Percentiles rank a stretch among this genome's conserved stretches.
phyloP scores from a whole-genome alignment of 1,139 yeast genomes.

The Magnusiomyces ingens region DNA sequence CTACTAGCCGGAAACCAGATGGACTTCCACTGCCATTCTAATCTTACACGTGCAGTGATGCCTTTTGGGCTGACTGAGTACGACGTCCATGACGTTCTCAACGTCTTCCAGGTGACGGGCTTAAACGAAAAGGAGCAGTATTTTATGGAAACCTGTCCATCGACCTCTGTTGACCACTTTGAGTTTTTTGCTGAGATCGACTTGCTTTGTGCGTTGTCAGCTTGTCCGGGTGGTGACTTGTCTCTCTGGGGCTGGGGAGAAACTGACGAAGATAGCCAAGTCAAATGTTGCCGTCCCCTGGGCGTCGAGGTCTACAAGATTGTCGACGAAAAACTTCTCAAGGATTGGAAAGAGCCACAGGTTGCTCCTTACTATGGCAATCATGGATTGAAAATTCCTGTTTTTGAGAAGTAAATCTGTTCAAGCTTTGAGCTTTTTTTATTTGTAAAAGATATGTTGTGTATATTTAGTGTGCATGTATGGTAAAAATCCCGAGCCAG shows the following conservation, averaged over 20 bases:
- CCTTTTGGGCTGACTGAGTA: slow-evolving; percentile 57
- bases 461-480: no score
- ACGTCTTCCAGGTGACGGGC: slow-evolving; percentile 66
- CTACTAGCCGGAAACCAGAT: slow-evolving; percentile 57
- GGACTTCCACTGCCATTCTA: slow-evolving; percentile 63
- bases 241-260: slow-evolving; percentile 69
- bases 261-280: slow-evolving; percentile 38
- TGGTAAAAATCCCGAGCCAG: no score
- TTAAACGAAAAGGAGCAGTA: slow-evolving; percentile 58
- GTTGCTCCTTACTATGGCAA: slow-evolving; percentile 47
- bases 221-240: slow-evolving; percentile 68
- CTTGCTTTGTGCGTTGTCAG: slow-evolving; percentile 55
- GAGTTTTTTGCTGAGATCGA: slow-evolving; percentile 65
- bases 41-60: slow-evolving; percentile 50
- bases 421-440: no score
- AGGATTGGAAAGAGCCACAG: slow-evolving; percentile 47
- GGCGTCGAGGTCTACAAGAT: slow-evolving; percentile 54
- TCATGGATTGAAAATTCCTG: slow-evolving; percentile 41
- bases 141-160: slow-evolving; percentile 66
- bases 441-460: neutral
- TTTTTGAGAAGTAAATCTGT: neutral
- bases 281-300: slow-evolving; percentile 55
- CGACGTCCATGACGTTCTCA: slow-evolving; percentile 63
- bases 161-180: slow-evolving; percentile 50
- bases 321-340: slow-evolving; percentile 39